Evolutionary conservation across 805 yeast genomes (phyloP).

Genomic region (Lipomyces starkeyi): DNA sequence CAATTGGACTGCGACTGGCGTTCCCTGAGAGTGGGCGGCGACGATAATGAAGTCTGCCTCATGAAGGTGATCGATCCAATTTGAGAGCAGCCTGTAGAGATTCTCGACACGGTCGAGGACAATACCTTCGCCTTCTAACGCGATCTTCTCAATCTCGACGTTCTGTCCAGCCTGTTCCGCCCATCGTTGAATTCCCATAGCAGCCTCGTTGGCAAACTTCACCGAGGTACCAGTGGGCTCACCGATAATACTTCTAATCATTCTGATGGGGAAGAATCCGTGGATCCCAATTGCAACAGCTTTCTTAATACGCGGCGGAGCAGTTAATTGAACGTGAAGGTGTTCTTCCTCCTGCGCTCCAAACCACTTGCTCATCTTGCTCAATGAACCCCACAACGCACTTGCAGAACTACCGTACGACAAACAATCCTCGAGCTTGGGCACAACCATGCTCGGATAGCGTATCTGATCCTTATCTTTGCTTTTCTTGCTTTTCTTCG

Average conservation of each 20-base stretch:
- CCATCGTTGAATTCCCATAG: conserved; percentile 73
- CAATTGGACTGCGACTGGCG: conserved; percentile 84
- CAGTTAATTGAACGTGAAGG: conserved; percentile 16
- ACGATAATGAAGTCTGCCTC: conserved; percentile 84
- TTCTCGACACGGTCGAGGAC: conserved; percentile 84
- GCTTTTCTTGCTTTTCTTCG: conserved; percentile 29
- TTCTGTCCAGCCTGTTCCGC: conserved; percentile 52
- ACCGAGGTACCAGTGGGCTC: conserved; percentile 96
- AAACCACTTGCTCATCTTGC: conserved; percentile 18
- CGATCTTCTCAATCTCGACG: conserved; percentile 80
- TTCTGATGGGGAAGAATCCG: conserved; percentile 91
- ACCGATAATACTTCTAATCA: conserved; percentile 85
- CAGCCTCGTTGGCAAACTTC: conserved; percentile 90
- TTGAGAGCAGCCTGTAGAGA: conserved; percentile 71
- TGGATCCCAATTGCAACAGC: conserved; percentile 91
- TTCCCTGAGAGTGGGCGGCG: conserved; percentile 96
- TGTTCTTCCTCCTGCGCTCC: conserved; percentile 12
- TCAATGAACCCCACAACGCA: conserved; percentile 24
- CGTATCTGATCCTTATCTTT: conserved; percentile 23
- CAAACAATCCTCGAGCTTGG: conserved; percentile 32
- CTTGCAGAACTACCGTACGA: conserved; percentile 9
- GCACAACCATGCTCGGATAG: conserved; percentile 33
- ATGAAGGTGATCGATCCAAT: conserved; percentile 63
- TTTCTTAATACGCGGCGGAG: conserved; percentile 44
- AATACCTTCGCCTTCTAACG: conserved; percentile 92